A percentile compares a stretch with the other conserved stretches of the same genome.
Evolutionary conservation across 2,329 filamentous ascomycete genomes (phyloP).

Genomic region (Hyphodiscus sp.): DNA sequence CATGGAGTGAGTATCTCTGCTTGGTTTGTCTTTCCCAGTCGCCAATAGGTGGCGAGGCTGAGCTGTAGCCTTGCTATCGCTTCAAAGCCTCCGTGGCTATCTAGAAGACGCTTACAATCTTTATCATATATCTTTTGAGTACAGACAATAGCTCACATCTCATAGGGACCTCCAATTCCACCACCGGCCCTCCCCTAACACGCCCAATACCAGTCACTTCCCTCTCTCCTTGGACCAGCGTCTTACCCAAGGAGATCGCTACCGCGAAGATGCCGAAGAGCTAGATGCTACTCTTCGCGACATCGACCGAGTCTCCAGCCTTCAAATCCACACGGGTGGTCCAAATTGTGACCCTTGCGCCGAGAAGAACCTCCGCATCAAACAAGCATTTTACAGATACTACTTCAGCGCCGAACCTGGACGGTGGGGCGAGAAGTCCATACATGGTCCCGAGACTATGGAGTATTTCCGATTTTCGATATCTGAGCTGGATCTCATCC

Average conservation of each 20-base stretch:
- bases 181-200: conserved; percentile 3
- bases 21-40: neutral
- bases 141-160: conserved; percentile 3
- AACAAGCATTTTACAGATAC: conserved; percentile 23
- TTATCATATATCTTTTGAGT: neutral
- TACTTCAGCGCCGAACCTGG: conserved; percentile 21
- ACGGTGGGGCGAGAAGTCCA: conserved; percentile 17
- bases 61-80: neutral
- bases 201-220: conserved; percentile 3
- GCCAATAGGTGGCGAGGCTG: too few relatives aligned
- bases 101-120: neutral
- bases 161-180: conserved; percentile 15
- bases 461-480: too few relatives aligned
- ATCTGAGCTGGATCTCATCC: conserved; percentile 16
- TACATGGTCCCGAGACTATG: too few relatives aligned
- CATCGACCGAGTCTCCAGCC: conserved; percentile 14
- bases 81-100: neutral
- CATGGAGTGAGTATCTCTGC: neutral
- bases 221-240: conserved; percentile 22
- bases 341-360: conserved; percentile 21
- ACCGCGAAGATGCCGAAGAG: conserved; percentile 16
- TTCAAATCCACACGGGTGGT: conserved; percentile 17
- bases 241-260: conserved; percentile 18
- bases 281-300: conserved; percentile 17
- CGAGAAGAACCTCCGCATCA: conserved; percentile 18